phyloP scores from a whole-genome alignment of 805 yeast genomes.

The Schizosaccharomyces cryophilus region DNA sequence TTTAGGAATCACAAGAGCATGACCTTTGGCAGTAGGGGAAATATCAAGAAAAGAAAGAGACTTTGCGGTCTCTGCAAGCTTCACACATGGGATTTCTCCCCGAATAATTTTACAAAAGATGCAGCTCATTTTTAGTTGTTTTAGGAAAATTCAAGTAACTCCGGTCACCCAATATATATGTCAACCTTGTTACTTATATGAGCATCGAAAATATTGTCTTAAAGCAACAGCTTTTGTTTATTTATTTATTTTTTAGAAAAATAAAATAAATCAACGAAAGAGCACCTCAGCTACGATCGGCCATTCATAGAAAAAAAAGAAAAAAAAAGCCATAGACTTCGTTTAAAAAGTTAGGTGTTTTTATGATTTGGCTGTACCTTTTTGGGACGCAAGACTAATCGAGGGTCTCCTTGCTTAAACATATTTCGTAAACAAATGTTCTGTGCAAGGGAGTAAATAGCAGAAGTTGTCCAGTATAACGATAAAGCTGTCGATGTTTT shows the following conservation, averaged over 20 bases:
- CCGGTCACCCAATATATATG: not conserved
- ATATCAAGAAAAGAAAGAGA: slow-evolving; percentile 72
- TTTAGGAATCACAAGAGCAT: slow-evolving; percentile 74
- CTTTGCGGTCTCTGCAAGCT: slow-evolving; percentile 62
- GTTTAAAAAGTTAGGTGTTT: too few species aligned
- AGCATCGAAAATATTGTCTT: too few species aligned
- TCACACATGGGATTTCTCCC: slow-evolving; percentile 86
- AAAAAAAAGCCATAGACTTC: too few species aligned
- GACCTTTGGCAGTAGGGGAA: slow-evolving; percentile 78
- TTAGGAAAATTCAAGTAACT: not conserved
- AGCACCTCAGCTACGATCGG: too few species aligned
- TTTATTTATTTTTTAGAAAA: too few species aligned
- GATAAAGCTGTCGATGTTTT: not conserved
- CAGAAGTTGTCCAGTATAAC: not conserved
- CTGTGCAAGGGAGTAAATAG: not conserved
- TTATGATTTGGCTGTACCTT: too few species aligned
- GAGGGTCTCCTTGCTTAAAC: not conserved
- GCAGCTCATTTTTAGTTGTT: slow-evolving; percentile 19
- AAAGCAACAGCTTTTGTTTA: too few species aligned
- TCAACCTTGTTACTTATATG: too few species aligned
- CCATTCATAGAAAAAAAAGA: too few species aligned
- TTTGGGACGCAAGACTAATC: too few species aligned
- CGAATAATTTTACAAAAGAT: slow-evolving; percentile 85
- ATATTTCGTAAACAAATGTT: not conserved
- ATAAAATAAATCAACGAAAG: too few species aligned